These are phyloP conservation scores for Thalassiosira exigua DNA, from an alignment of 352 stramenopile species.

Conservation along the genomic window DNA sequence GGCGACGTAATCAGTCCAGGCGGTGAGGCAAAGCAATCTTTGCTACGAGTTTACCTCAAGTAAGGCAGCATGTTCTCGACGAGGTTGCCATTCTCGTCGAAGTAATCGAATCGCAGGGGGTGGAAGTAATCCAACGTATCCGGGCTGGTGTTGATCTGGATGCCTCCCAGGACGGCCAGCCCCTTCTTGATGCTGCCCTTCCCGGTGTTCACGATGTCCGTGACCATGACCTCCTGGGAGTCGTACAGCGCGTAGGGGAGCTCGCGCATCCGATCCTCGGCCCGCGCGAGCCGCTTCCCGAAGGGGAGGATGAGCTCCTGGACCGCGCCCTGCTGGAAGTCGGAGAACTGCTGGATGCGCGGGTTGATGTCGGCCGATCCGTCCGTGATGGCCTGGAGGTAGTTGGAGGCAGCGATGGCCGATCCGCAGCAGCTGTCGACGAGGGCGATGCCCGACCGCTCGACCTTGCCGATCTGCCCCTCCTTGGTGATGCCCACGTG, in stretches of 20 bases:
- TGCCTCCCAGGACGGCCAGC: constrained; percentile 62
- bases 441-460: constrained; percentile 50
- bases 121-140: constrained; percentile 71
- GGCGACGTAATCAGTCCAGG: too few relatives aligned
- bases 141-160: constrained; percentile 71
- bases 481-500: constrained; percentile 66
- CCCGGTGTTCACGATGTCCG: constrained; percentile 52
- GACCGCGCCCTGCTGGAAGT: constrained; percentile 45
- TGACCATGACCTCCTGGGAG: constrained; percentile 55
- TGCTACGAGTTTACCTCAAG: constrained; percentile 31
- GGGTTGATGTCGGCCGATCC: constrained; percentile 14
- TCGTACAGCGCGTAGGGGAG: constrained; percentile 69
- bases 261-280: constrained; percentile 59
- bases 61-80: constrained; percentile 57
- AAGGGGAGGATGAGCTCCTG: constrained; percentile 45
- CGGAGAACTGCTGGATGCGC: constrained; percentile 26
- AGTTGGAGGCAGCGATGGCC: constrained; percentile 58
- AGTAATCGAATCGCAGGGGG: constrained; percentile 63
- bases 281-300: constrained; percentile 46
- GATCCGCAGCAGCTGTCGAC: constrained; percentile 64
- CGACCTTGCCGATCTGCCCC: constrained; percentile 66
- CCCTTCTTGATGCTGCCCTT: constrained; percentile 29
- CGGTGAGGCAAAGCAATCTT: too few relatives aligned
- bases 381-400: constrained; percentile 34
- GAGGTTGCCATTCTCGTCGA: constrained; percentile 54